Conservation (phyloP, 306 rosid genomes). For the Cicer bijugum region DNA sequence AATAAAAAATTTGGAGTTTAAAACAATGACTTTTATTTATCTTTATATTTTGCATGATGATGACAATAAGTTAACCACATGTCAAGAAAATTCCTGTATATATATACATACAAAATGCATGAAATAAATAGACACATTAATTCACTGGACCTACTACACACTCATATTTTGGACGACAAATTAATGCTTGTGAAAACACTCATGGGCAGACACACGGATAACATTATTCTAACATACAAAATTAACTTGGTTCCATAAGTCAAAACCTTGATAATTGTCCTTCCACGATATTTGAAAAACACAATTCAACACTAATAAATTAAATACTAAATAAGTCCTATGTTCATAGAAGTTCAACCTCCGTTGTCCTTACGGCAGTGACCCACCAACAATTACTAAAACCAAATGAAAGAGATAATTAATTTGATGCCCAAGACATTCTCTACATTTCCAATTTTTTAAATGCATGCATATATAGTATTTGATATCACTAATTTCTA, state of each 20-base stretch:
- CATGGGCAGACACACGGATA: conserved; percentile 48
- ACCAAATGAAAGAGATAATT: background rate
- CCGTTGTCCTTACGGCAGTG: conserved; percentile 81
- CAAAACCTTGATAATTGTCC: conserved; percentile 78
- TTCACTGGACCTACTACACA: background rate
- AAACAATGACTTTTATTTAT: too few species aligned
- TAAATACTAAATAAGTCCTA: conserved; percentile 39
- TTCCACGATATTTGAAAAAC: conserved; percentile 40
- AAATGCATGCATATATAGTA: background rate
- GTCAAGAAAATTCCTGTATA: background rate
- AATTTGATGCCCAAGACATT: conserved; percentile 44
- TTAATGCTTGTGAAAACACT: conserved; percentile 35
- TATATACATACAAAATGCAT: background rate
- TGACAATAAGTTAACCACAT: too few species aligned
- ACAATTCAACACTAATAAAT: conserved; percentile 42
- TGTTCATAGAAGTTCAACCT: conserved; percentile 53
- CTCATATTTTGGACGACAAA: conserved; percentile 17
- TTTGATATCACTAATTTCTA: conserved; percentile 3
- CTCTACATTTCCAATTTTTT: conserved; percentile 44
- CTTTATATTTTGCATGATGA: too few species aligned
- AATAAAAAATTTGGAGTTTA: too few species aligned
- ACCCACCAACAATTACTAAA: conserved; percentile 16
- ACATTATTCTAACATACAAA: conserved; percentile 46
- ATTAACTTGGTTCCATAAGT: conserved; percentile 61
- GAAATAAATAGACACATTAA: background rate